Percentiles rank a stretch among this genome's conserved stretches.
Evolutionary conservation across 306 rosid genomes (phyloP).

Genomic region (Quercus bicolor): DNA sequence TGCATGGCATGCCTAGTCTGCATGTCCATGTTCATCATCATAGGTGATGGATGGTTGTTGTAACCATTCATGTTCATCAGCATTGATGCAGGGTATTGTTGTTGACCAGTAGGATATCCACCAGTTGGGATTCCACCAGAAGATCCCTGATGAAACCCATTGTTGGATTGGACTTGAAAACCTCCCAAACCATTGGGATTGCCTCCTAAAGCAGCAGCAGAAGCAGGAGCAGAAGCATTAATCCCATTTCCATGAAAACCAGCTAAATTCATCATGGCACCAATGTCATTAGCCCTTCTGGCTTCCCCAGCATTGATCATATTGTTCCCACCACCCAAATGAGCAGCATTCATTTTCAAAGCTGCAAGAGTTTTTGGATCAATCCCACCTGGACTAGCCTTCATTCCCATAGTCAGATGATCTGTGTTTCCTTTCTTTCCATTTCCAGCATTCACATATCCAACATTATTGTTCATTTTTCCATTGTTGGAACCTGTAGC

Average conservation of each 20-base stretch:
- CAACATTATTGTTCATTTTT: slow-evolving; percentile 36
- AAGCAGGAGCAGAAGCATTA: slow-evolving; percentile 23
- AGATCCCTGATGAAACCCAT: slow-evolving; percentile 27
- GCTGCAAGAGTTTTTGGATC: slow-evolving; percentile 70
- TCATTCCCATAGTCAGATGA: slow-evolving; percentile 43
- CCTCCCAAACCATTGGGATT: slow-evolving; percentile 49
- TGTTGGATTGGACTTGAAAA: slow-evolving; percentile 44
- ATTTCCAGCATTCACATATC: slow-evolving; percentile 38
- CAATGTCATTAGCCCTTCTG: slow-evolving; percentile 55
- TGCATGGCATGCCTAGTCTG: slow-evolving; percentile 59
- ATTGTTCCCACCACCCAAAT: slow-evolving; percentile 37
- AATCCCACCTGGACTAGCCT: slow-evolving; percentile 30
- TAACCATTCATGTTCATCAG: slow-evolving; percentile 59
- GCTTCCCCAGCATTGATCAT: slow-evolving; percentile 42
- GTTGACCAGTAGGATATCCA: slow-evolving; percentile 33
- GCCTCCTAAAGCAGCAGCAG: slow-evolving; percentile 42
- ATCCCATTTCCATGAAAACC: slow-evolving; percentile 58
- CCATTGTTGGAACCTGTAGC: slow-evolving; percentile 33
- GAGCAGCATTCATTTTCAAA: slow-evolving; percentile 51
- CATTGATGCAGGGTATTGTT: slow-evolving; percentile 52
- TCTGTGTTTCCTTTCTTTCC: slow-evolving; percentile 45
- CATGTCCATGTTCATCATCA: slow-evolving; percentile 66
- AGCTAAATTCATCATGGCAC: slow-evolving; percentile 69
- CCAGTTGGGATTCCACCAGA: slow-evolving; percentile 37
- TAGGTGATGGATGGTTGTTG: slow-evolving; percentile 42